phyloP scores from a whole-genome alignment of 768 basidiomycete species.

The Hypholoma fasciculare region DNA sequence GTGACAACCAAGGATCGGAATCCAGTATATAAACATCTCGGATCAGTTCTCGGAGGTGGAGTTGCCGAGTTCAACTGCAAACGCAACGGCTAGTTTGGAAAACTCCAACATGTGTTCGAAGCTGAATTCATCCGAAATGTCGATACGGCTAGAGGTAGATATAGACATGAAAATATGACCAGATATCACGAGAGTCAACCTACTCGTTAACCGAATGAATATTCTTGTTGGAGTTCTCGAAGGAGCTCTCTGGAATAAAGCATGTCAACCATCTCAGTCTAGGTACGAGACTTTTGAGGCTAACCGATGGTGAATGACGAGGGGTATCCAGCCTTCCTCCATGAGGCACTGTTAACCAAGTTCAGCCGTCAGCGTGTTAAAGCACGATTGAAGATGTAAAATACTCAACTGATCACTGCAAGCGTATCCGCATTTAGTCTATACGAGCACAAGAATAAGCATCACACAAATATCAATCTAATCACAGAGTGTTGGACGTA shows the following conservation, averaged over 20 bases:
- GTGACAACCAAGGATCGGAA: background rate
- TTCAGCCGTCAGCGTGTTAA: slow-evolving; percentile 25
- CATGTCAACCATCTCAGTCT: slow-evolving; percentile 13
- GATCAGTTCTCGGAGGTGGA: slow-evolving; percentile 23
- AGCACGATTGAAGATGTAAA: slow-evolving; percentile 25
- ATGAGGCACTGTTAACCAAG: slow-evolving; percentile 57
- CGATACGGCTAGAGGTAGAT: slow-evolving; percentile 60
- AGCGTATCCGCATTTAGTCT: slow-evolving; percentile 92
- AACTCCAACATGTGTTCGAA: slow-evolving; percentile 90
- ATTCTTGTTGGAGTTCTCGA: slow-evolving; percentile 77
- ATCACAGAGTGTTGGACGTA: slow-evolving; percentile 20
- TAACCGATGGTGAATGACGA: slow-evolving; percentile 82
- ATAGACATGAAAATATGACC: background rate
- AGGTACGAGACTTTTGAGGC: slow-evolving; percentile 22
- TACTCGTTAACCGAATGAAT: slow-evolving; percentile 86
- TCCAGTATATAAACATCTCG: background rate
- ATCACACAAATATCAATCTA: slow-evolving; percentile 11
- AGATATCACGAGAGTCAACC: slow-evolving; percentile 27
- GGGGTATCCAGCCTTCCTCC: slow-evolving; percentile 84
- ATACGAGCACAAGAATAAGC: slow-evolving; percentile 5
- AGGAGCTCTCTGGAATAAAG: slow-evolving; percentile 55
- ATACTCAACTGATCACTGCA: slow-evolving; percentile 84
- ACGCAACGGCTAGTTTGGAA: slow-evolving; percentile 80
- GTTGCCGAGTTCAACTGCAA: slow-evolving; percentile 71
- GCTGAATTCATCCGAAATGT: slow-evolving; percentile 86